A percentile compares a stretch with the other conserved stretches of the same genome.
phyloP scores from a whole-genome alignment of 2,329 filamentous ascomycete species.

The Ophiostoma piceae region DNA sequence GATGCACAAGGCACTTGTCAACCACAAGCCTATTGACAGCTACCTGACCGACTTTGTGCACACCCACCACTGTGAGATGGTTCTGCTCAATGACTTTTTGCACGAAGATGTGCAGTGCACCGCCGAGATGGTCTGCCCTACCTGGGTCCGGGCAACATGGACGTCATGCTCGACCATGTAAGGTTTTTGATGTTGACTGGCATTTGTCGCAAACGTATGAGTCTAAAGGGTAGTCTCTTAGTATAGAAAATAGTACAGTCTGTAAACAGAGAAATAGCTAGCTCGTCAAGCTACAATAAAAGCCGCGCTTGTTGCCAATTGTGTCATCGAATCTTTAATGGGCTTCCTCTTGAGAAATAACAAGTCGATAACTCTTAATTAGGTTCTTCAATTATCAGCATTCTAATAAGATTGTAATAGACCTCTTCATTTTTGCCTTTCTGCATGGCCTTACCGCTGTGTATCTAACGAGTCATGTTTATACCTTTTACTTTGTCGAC shows the following conservation, averaged over 20 bases:
- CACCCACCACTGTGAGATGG: constrained; percentile 25
- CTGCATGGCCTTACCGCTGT: too few relatives aligned
- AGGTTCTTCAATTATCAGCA: too few relatives aligned
- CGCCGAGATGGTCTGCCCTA: constrained; percentile 24
- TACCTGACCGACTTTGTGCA: constrained; percentile 24
- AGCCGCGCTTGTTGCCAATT: too few relatives aligned
- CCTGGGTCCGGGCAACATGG: constrained; percentile 25
- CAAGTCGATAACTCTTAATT: too few relatives aligned
- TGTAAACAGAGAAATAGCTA: too few relatives aligned
- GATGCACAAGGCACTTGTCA: constrained; percentile 26
- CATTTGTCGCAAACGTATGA: neutral
- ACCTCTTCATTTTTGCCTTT: too few relatives aligned
- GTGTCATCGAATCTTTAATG: too few relatives aligned
- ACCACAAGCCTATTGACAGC: constrained; percentile 25
- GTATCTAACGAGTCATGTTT: too few relatives aligned
- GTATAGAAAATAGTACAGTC: neutral
- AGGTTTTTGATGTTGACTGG: neutral
- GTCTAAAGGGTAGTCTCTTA: neutral
- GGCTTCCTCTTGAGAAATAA: too few relatives aligned
- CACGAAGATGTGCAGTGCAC: constrained; percentile 25
- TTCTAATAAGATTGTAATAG: too few relatives aligned
- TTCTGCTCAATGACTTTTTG: constrained; percentile 23
- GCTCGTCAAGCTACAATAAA: too few relatives aligned
- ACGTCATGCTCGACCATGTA: constrained; percentile 20
- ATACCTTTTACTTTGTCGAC: too few relatives aligned